Percentiles rank a stretch among this genome's conserved stretches.
Conservation (phyloP, 129 eudicot genomes). For the Calendula officinalis region DNA sequence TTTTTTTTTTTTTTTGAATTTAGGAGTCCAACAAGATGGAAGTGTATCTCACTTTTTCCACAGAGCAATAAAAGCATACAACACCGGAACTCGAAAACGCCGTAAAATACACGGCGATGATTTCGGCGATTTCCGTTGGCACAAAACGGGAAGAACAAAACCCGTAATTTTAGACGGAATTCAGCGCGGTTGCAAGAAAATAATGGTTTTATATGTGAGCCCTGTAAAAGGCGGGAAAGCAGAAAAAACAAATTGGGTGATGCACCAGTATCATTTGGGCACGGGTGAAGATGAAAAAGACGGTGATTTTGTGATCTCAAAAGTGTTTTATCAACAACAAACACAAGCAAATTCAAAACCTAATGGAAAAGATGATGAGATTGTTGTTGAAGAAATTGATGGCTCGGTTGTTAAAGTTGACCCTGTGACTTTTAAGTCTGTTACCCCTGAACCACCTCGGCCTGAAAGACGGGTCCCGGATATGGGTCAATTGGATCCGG, state of each 20-base stretch:
- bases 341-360: slow-evolving; percentile 56
- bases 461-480: slow-evolving; percentile 46
- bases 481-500: slow-evolving; percentile 32
- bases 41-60: slow-evolving; percentile 88
- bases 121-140: slow-evolving; percentile 93
- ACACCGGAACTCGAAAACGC: slow-evolving; percentile 87
- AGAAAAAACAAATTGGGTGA: slow-evolving; percentile 96
- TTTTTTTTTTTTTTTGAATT: neutral
- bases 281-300: slow-evolving; percentile 89
- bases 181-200: slow-evolving; percentile 86
- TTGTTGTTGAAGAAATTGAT: slow-evolving; percentile 28
- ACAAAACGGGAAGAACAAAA: slow-evolving; percentile 91
- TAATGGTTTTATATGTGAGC: slow-evolving; percentile 90
- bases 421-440: slow-evolving; percentile 70
- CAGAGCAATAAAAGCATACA: slow-evolving; percentile 89
- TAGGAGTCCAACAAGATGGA: slow-evolving; percentile 96
- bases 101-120: slow-evolving; percentile 81
- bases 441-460: slow-evolving; percentile 71
- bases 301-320: slow-evolving; percentile 89
- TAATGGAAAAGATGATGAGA: slow-evolving; percentile 48
- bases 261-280: slow-evolving; percentile 98
- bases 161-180: slow-evolving; percentile 75
- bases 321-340: slow-evolving; percentile 89
- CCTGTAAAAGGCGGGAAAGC: slow-evolving; percentile 73
- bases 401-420: slow-evolving; percentile 43